Base-by-base conservation (phyloP, 2,329 filamentous ascomycete genomes). In the Colletotrichum cereale region DNA sequence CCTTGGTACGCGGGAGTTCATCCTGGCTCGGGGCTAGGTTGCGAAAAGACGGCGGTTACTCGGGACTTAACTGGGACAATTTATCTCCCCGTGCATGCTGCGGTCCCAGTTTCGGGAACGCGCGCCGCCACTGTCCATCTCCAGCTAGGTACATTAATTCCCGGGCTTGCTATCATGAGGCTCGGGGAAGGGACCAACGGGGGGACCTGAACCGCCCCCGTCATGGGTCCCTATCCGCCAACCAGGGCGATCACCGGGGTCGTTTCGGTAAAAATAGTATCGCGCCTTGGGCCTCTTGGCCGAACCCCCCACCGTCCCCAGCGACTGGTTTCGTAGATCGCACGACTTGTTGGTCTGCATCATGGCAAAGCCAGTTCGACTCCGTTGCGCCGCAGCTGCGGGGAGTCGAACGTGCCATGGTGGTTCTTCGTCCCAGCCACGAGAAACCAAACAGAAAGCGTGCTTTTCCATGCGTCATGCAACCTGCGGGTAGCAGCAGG, bases 141-240 rank as follows among this genome's bases (percentile, higher is more conserved):
- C 34, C 40, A 58, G 42, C 47, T 26, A 66, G 29, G 21, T 4
- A 24, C 21, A 47, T 47, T 11, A n/a, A 47, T n/a, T 18, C 63
- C 69, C 53, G 44, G 53, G 47, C 58, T 55, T 29, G 64, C 29
- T 73, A 29, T 68, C 61, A 31, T 75, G 74, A 55, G 77, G 76
- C 38, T 80, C 78, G 21, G 81, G 80, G 62, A 83, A 83, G 2
- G 82, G 80, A 18, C 57, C 64, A 57, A 62, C 68, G 44, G 61
- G 29, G 29, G 65, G n/a, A 47, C 8, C 34, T 62, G 53, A 68
- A 68, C 60, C 53, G 60, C 65, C 65, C 53, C 65, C 44, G 47
- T 67, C 64, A 26, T 63, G 58, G 68, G 38, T 56, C 60, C 44
- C 57, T 47, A 55, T 47, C 53, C 69, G 48, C 53, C 52, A 21